phyloP scores from a whole-genome alignment of 352 stramenopile species.

The Thalassiosira hispida region DNA sequence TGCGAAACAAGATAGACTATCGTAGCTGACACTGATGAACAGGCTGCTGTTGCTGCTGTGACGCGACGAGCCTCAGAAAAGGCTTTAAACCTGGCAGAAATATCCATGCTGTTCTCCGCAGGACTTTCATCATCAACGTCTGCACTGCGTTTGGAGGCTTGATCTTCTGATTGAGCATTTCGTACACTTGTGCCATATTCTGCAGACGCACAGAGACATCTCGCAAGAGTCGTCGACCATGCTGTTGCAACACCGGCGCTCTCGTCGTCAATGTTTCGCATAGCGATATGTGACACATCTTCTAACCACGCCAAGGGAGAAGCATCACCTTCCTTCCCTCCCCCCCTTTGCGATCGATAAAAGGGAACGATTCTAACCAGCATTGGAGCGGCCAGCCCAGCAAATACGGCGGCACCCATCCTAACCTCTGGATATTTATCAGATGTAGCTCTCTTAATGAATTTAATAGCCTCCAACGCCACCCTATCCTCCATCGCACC shows the following conservation, averaged over 20 bases:
- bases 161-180: constrained; percentile 52
- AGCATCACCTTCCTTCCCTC: constrained; percentile 28
- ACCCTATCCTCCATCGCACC: constrained; percentile 76
- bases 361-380: constrained; percentile 60
- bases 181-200: constrained; percentile 57
- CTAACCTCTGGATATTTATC: constrained; percentile 84
- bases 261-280: constrained; percentile 84
- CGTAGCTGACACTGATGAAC: constrained; percentile 59
- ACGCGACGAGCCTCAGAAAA: constrained; percentile 60
- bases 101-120: constrained; percentile 53
- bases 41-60: constrained; percentile 40
- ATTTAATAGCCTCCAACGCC: constrained; percentile 72
- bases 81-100: constrained; percentile 63
- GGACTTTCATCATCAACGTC: constrained; percentile 64
- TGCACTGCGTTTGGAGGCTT: constrained; percentile 54
- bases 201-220: constrained; percentile 74
- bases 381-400: constrained; percentile 60
- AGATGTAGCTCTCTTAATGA: constrained; percentile 66
- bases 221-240: constrained; percentile 74
- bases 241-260: constrained; percentile 62
- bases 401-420: constrained; percentile 63
- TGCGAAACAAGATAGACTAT: constrained; percentile 71
- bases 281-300: constrained; percentile 70
- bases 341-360: constrained; percentile 14
- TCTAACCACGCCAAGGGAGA: constrained; percentile 64